These are phyloP conservation scores for Leishmania aethiopica DNA, from an alignment of 208 protist genomes.

Conservation along the genomic window DNA sequence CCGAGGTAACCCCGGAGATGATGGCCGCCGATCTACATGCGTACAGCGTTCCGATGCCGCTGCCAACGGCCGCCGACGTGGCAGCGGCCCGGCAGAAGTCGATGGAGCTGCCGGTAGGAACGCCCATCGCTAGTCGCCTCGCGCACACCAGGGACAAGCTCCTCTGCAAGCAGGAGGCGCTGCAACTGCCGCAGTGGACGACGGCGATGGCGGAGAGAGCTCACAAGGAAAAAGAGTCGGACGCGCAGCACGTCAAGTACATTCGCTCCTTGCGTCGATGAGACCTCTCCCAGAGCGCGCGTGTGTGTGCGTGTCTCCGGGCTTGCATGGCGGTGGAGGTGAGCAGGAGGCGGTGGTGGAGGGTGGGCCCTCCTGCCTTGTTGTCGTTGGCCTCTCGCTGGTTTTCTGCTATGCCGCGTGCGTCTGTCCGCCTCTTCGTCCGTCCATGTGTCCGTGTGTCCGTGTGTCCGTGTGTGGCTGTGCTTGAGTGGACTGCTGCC, in stretches of 20 bases:
- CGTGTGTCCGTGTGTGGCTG: not conserved
- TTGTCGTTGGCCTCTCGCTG: not conserved
- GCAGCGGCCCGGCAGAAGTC: conserved; percentile 43
- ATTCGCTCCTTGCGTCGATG: conserved; percentile 25
- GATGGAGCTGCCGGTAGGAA: conserved; percentile 41
- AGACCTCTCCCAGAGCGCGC: not conserved
- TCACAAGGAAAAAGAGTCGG: conserved; percentile 29
- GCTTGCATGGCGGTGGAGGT: not conserved
- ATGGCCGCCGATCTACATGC: conserved; percentile 33
- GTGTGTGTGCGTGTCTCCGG: not conserved
- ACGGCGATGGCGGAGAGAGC: conserved; percentile 23
- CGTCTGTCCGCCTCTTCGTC: not conserved
- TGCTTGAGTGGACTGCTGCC: not conserved
- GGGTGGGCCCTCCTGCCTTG: not conserved
- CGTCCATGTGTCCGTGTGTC: not conserved
- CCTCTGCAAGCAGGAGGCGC: conserved; percentile 28
- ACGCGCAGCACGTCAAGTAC: conserved; percentile 33
- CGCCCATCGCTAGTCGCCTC: conserved; percentile 40
- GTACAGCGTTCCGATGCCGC: conserved; percentile 56
- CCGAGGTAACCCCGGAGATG: conserved; percentile 43
- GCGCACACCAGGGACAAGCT: conserved; percentile 51
- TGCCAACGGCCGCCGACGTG: conserved; percentile 52
- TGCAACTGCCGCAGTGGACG: conserved; percentile 32
- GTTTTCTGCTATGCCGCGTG: not conserved
- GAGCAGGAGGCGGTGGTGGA: not conserved